Base-by-base conservation (phyloP, 257 asterid species). In the Lithospermum erythrorhizon region DNA sequence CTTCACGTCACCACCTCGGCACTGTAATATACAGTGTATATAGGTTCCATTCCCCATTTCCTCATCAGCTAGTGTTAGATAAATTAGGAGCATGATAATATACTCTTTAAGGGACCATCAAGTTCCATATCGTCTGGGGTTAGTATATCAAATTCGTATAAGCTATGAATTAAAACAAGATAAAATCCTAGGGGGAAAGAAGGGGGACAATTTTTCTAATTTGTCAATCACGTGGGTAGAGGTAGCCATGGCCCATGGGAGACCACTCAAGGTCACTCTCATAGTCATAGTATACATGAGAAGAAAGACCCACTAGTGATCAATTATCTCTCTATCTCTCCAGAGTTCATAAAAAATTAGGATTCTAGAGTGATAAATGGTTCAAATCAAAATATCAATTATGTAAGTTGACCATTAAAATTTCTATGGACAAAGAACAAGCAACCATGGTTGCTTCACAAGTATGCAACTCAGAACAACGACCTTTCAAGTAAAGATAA, bases 391-490 rank as follows among this genome's bases (percentile, higher is more conserved):
- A 63, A 63, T 3, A 68, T 73, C 70, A 72, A 71, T 71, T 61
- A 77, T 76, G 76, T 61, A 73, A 53, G 78, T 77, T 79, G 93
- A 84, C 86, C 61, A 41, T 3, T 20, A 14, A 14, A 9, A 17
- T 25, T 41, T 18, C 27, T 23, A 3, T 9, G 17, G 18, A 18
- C 16, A n/a, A 58, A 71, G 0, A 3, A 64, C 53, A 54, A 37
- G 55, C 60, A 13, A 10, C 45, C 22, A 11, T 47, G 77, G 81
- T 83, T 82, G 95, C 94, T 84, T 87, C 66, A 68, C 66, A 73
- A 80, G 78, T 68, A 62, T 81, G 94, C 95, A 87, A 84, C n/a
- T n/a, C n/a, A n/a, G n/a, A n/a, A n/a, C 93, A 81, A 76, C 2
- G 86, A 84, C 87, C 69, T 72, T 66, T 68, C 63, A 78, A 6